Evolutionary conservation across 2,329 filamentous ascomycete species (phyloP).

Genomic region (Hortaea werneckii): DNA sequence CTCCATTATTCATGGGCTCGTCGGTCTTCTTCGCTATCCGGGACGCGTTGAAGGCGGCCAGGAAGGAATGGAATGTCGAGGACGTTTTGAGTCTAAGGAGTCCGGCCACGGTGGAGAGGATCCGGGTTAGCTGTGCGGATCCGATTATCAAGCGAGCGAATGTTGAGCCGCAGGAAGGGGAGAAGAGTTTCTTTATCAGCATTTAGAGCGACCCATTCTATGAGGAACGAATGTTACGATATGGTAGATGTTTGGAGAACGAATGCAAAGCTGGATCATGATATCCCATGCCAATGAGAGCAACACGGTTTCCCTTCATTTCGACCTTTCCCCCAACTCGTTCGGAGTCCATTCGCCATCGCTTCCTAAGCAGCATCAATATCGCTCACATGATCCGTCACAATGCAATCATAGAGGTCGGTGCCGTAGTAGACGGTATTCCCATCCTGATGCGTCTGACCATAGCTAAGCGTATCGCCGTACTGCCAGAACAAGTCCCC

Average conservation of each 20-base stretch:
- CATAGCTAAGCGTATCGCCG: conserved; percentile 13
- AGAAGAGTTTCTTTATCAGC: conserved; percentile 70
- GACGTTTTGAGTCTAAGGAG: conserved; percentile 60
- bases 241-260: no score
- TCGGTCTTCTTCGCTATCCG: conserved; percentile 81
- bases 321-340: no score
- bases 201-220: conserved; percentile 27
- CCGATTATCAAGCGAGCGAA: conserved; percentile 65
- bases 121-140: conserved; percentile 68
- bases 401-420: conserved; percentile 7
- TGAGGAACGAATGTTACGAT: no score
- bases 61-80: conserved; percentile 58
- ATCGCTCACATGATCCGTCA: conserved; percentile 8
- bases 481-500: conserved; percentile 19
- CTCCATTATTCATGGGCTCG: conserved; percentile 70
- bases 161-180: conserved; percentile 62
- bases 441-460: conserved; percentile 12
- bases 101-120: conserved; percentile 76
- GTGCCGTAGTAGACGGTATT: conserved; percentile 12
- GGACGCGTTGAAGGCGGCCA: conserved; percentile 71
- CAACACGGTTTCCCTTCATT: no score
- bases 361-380: conserved; percentile 4
- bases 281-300: no score
- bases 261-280: no score
- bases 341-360: no score